Conservation (phyloP, 805 yeast species). For the Tetrapisispora taiwanensis region DNA sequence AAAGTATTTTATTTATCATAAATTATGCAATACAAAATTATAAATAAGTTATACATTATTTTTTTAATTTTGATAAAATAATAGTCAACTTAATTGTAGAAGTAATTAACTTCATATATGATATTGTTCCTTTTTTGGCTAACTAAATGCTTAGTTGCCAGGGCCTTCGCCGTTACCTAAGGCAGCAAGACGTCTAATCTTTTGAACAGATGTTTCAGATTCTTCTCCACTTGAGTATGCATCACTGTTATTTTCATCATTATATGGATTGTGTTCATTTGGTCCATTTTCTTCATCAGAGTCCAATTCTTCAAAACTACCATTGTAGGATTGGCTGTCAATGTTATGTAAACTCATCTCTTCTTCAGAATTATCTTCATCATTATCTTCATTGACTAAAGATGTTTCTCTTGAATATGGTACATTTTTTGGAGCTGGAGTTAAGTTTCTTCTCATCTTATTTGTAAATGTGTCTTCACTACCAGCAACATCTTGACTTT, state of each 20-base stretch:
- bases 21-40: not conserved
- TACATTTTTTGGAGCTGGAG: conserved; percentile 7
- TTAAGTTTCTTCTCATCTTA: conserved; percentile 3
- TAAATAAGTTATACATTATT: not conserved
- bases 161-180: conserved; percentile 29
- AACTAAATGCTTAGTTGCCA: no score
- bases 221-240: conserved; percentile 2
- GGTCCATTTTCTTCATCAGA: not conserved
- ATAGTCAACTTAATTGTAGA: no score
- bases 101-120: no score
- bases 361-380: conserved; percentile 15
- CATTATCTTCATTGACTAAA: conserved; percentile 1
- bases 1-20: no score
- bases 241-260: conserved; percentile 16
- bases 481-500: not conserved
- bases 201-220: conserved; percentile 56
- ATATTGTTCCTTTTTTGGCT: no score
- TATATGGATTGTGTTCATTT: conserved; percentile 7
- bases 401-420: not conserved
- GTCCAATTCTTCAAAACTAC: not conserved
- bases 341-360: not conserved
- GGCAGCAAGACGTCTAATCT: conserved; percentile 51
- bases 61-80: no score
- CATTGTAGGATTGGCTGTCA: not conserved
- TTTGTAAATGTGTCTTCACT: not conserved